A percentile compares a stretch with the other conserved stretches of the same genome.
These are phyloP conservation scores for Scalesia atractyloides DNA, from an alignment of 129 eudicot genomes.

Conservation along the genomic window DNA sequence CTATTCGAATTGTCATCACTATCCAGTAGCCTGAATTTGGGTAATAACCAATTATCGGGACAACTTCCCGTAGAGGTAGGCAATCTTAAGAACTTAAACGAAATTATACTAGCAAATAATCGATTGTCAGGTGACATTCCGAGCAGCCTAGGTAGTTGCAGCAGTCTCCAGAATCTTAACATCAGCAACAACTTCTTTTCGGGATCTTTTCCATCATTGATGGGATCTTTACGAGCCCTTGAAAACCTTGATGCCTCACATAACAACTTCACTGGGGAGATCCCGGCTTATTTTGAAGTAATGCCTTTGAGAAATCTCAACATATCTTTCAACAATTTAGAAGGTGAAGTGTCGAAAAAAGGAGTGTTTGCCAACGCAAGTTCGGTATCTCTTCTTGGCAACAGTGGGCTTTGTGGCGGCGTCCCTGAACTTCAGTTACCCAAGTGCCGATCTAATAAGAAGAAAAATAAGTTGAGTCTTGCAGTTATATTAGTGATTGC, in stretches of 20 bases:
- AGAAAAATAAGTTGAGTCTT: neutral
- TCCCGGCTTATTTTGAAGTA: constrained; percentile 33
- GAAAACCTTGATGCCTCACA: constrained; percentile 31
- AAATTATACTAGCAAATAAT: constrained; percentile 33
- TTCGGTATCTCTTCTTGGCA: constrained; percentile 29
- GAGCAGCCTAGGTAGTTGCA: constrained; percentile 32
- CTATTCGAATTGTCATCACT: constrained; percentile 25
- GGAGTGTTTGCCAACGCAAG: constrained; percentile 42
- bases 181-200: constrained; percentile 31
- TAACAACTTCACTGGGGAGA: constrained; percentile 47
- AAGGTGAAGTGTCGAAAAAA: constrained; percentile 34
- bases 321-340: constrained; percentile 41
- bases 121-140: constrained; percentile 50
- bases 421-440: constrained; percentile 26
- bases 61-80: constrained; percentile 37
- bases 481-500: neutral
- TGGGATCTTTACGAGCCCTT: constrained; percentile 38
- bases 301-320: constrained; percentile 25
- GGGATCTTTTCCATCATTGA: constrained; percentile 43
- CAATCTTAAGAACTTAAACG: constrained; percentile 16
- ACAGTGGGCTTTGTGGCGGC: constrained; percentile 41
- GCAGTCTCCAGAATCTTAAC: constrained; percentile 29
- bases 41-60: constrained; percentile 41
- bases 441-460: neutral
- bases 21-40: constrained; percentile 31